Evolutionary conservation across 768 basidiomycete species (phyloP), one percentile per base, ranked within the genome.

Genomic region (Xerocomus potaroensis): DNA sequence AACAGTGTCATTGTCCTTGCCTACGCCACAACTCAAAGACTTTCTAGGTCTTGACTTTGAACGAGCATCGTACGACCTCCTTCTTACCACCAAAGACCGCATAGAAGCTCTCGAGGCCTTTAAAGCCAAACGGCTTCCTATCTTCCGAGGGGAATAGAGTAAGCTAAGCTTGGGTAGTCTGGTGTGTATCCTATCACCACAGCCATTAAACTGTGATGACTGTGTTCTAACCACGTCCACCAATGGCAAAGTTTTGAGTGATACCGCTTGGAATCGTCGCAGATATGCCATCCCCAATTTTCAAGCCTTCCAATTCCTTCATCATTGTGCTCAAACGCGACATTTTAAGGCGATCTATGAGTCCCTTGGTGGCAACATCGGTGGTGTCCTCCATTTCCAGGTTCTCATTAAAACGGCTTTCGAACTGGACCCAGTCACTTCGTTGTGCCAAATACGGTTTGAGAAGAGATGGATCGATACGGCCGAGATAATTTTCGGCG

Each of bases 361-460:
- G 77, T 36, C 74, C 75, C 16, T 74, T 71, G 32, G 67, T 72
- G 9, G 61, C 55, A 27, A 68, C 62, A 37, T 69, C 69, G 23
- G 65, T 62, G 30, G 64, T 73, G n/a, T 72, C 73, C 23, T 69
- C 66, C 29, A 63, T 56, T 12, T 73, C 75, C 26, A 74, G 69
- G 27, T 68, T 60, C 55, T 85, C 84, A 59, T 84, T 81, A 69
- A 90, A 90, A 16, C 80, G 79, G 61, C 83, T 89, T 58, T 87
- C 86, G 57, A 91, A 90, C 54, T 87, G 80, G 9, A 79, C 80
- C 81, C 91, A 99, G 64, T 99, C 96, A 53, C 84, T 87, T 40
- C 96, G 81, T 58, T 92, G 83, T 31, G 84, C 80, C 10, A 99
- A 77, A 62, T 96, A 99, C 1, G 95, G 96, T 50, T 86, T 84